Evolutionary conservation across 495 filamentous ascomycete species (phyloP).

Genomic region (Zalerion maritima): DNA sequence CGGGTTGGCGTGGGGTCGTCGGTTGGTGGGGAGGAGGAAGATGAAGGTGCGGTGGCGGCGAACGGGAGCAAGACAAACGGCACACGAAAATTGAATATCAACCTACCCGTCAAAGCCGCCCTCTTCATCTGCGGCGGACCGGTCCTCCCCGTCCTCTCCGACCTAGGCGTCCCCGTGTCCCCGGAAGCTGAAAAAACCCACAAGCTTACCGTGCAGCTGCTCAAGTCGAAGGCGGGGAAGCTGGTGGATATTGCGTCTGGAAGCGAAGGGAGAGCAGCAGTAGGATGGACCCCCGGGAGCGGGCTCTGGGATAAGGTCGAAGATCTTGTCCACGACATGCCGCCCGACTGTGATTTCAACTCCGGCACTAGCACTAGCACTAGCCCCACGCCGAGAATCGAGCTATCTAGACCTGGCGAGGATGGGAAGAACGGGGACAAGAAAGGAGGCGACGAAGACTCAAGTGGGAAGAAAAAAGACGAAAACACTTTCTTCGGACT

Average conservation of each 20-base stretch:
- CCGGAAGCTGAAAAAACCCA: conserved; percentile 25
- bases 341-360: no score
- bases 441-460: conserved; percentile 6
- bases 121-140: conserved; percentile 46
- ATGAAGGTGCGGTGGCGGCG: no score
- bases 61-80: no score
- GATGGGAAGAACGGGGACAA: conserved; percentile 19
- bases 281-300: conserved; percentile 14
- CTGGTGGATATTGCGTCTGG: conserved; percentile 12
- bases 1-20: no score
- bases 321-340: conserved; percentile 19
- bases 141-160: conserved; percentile 31
- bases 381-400: no score
- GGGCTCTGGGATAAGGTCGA: conserved; percentile 15
- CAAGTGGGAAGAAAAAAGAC: no score
- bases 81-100: conserved; percentile 16
- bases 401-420: no score
- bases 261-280: conserved; percentile 8
- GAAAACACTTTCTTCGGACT: conserved; percentile 32
- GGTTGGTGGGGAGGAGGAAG: no score
- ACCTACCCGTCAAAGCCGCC: conserved; percentile 43
- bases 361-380: no score
- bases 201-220: conserved; percentile 12
- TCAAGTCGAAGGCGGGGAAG: conserved; percentile 16
- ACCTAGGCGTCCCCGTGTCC: conserved; percentile 35